These are phyloP conservation scores for Lignosus rhinocerotis DNA, from an alignment of 1,284 basidiomycete genomes.

Conservation along the genomic window DNA sequence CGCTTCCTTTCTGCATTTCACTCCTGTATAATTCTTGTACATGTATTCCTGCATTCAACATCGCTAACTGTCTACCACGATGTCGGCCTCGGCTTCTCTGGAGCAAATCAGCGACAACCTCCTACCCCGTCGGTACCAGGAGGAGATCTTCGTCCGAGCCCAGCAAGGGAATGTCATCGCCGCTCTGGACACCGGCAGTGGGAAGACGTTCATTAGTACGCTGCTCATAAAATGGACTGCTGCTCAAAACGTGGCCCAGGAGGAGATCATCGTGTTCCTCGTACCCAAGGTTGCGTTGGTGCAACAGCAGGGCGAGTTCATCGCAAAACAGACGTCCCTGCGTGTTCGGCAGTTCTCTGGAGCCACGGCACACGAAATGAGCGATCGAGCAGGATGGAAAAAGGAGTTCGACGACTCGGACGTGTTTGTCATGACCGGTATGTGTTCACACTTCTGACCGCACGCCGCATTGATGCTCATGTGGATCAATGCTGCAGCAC, in stretches of 20 bases:
- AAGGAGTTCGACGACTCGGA: conserved; percentile 61
- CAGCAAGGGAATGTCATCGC: conserved; percentile 74
- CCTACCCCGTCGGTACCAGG: conserved; percentile 61
- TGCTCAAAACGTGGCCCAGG: conserved; percentile 44
- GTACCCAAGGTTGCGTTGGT: conserved; percentile 83
- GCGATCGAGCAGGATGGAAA: conserved; percentile 67
- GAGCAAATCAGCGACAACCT: conserved; percentile 32
- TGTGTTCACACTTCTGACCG: conserved; percentile 16
- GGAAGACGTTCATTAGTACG: conserved; percentile 83
- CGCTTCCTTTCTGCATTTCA: neutral
- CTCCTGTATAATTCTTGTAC: no score
- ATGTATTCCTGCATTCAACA: neutral
- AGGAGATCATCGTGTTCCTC: conserved; percentile 68
- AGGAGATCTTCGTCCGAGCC: conserved; percentile 77
- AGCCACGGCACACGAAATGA: conserved; percentile 65
- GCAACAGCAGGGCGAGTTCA: conserved; percentile 74
- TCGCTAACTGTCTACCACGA: neutral
- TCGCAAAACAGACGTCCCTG: conserved; percentile 63
- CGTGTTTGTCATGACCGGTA: conserved; percentile 83
- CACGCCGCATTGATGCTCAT: neutral
- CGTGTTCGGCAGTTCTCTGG: conserved; percentile 70
- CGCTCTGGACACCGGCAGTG: conserved; percentile 74
- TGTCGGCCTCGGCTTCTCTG: conserved; percentile 28
- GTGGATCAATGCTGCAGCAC: conserved; percentile 47
- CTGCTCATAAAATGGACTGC: conserved; percentile 77